phyloP scores from a whole-genome alignment of 2,329 filamentous ascomycete genomes.

The Penicillium janthinellum region DNA sequence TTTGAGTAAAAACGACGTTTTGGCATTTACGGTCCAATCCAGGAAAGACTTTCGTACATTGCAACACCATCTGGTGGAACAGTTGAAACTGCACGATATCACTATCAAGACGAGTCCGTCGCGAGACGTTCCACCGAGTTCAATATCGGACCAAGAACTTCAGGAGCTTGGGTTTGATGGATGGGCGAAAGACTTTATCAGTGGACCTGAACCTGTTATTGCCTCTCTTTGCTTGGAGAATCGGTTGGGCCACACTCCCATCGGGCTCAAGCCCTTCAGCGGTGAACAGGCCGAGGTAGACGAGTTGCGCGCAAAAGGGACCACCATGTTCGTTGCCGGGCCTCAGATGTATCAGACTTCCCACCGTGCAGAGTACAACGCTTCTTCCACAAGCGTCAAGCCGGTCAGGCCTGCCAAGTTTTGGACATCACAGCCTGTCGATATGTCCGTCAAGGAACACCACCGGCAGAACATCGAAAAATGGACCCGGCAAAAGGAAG shows the following conservation, averaged over 20 bases:
- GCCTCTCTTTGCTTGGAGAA: constrained; percentile 82
- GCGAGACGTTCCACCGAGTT: constrained; percentile 56
- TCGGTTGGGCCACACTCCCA: constrained; percentile 67
- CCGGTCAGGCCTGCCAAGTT: constrained; percentile 62
- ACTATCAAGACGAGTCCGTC: constrained; percentile 66
- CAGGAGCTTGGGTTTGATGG: constrained; percentile 68
- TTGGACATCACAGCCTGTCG: constrained; percentile 79
- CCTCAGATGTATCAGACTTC: constrained; percentile 64
- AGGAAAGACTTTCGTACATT: constrained; percentile 73
- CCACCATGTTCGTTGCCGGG: constrained; percentile 72
- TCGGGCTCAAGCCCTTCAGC: constrained; percentile 64
- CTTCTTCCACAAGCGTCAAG: constrained; percentile 68
- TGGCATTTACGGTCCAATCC: constrained; percentile 74
- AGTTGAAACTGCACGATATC: constrained; percentile 68
- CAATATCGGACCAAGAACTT: constrained; percentile 60
- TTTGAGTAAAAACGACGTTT: constrained; percentile 56
- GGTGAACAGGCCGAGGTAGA: constrained; percentile 62
- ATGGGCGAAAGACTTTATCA: constrained; percentile 76
- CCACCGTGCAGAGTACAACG: constrained; percentile 76
- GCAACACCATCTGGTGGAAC: constrained; percentile 63
- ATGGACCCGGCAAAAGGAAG: constrained; percentile 46
- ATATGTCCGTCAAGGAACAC: constrained; percentile 59
- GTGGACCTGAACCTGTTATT: constrained; percentile 79
- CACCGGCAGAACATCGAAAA: constrained; percentile 56
- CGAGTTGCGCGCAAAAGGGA: constrained; percentile 59